Evolutionary conservation across 306 rosid species (phyloP), one percentile per base, ranked within the genome.

Genomic region (Ochetophila trinervis): DNA sequence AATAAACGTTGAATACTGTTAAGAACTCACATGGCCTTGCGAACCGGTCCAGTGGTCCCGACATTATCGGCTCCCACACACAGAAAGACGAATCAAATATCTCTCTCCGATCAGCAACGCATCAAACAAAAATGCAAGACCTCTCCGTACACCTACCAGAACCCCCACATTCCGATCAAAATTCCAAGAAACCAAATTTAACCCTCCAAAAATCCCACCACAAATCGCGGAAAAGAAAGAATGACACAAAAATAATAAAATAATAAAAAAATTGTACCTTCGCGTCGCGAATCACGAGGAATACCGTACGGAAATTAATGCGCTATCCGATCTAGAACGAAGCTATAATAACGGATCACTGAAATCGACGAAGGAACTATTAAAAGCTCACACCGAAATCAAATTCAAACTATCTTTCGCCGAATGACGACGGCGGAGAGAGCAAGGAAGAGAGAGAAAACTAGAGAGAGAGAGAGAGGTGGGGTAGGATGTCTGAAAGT

Each of bases 11-110:
- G 12, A n/a, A 22, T 16, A 9, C 12, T 40, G 10, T 9, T 40
- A 58, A 27, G 0, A 61, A 80, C 93, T 82, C 62, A 89, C 96
- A 89, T 36, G 96, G 96, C 69, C 86, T 82, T 16, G 96, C 90
- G 67, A 89, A 82, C 62, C 93, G 87, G 77, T 89, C 96, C 50
- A 84, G 78, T 16, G 90, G 84, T 34, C 88, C 89, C 24, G 95
- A 87, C 90, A 87, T 84, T 71, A 76, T 55, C 59, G 22, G 23
- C 49, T 62, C 50, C 36, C n/a, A 57, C 53, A 47, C 71, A 42
- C 51, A 49, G 48, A 54, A 27, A 66, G 55, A 6, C 45, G 12
- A 40, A 12, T 2, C 11, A 40, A 40, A 40, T 40, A 19, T 4
- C 49, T 24, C 69, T 9, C 52, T 60, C 72, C 37, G 62, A 78